Base-by-base conservation (phyloP, 352 stramenopile species). In the Phytophthora agathidicida region DNA sequence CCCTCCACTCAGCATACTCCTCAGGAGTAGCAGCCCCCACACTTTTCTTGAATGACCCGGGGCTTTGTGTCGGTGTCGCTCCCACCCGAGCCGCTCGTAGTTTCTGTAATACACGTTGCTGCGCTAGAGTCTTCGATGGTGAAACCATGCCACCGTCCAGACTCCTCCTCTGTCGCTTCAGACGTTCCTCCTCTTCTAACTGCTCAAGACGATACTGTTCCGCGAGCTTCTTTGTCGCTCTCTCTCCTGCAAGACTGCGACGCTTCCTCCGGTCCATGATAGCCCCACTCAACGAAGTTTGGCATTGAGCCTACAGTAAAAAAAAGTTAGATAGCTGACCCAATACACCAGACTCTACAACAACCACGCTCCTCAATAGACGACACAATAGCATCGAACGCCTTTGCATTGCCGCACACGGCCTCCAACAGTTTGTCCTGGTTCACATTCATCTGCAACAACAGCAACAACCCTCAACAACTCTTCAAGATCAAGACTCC, bases 371-470 rank as follows among this genome's bases (percentile, higher is more conserved):
- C 73, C 63, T 92, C 80, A 32, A 92, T 83, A 24, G 80, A 88
- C 7, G 74, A 80, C 16, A 92, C 77, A 41, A 92, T 85, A 0
- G 78, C 67, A 17, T 88, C 78, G 22, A 92, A 92, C 9, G 65
- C 62, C 30, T 75, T 83, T 17, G 72, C 64, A 51, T 84, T 87
- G 7, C 75, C 83, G 31, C 77, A 89, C 22, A 89, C 75, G 13
- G 74, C 71, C 20, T 80, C 70, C 7, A 90, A 35, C n/a, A 92
- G 50, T 44, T 73, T 86, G 11, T 53, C 58, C 35, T 78, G 79
- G 38, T 90, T 80, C 24, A 92, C 65, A 35, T 78, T 75, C 39
- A 90, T 68, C 72, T 90, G 22, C 48, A 60, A 14, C 26, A 45
- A 2, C 26, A 38, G 1, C n/a, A 11, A 44, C n/a, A 36, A 28